A percentile compares a stretch with the other conserved stretches of the same genome.
Conservation (phyloP, 345 rosid species). For the Aegle marmelos region DNA sequence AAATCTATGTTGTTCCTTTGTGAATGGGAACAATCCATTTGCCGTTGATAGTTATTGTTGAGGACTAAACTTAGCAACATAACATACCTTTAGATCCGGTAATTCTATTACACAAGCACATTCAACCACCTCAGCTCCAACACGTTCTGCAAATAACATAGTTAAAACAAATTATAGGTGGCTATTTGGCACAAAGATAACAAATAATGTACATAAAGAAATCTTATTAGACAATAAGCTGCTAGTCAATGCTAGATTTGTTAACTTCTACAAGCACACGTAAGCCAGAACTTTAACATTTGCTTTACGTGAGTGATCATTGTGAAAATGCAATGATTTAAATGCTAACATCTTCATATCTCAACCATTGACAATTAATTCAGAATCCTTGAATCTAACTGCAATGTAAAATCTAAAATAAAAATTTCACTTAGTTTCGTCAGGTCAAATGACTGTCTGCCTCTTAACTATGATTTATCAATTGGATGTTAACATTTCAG, state of each 20-base stretch:
- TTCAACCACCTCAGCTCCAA: constrained; percentile 90
- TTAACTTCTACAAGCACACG: background rate
- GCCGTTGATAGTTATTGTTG: background rate
- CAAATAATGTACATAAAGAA: background rate
- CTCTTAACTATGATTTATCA: background rate
- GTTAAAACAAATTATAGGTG: background rate
- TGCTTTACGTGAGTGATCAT: background rate
- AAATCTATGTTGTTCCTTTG: background rate
- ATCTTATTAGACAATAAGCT: background rate
- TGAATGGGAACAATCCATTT: background rate
- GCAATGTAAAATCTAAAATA: background rate
- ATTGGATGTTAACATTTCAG: background rate
- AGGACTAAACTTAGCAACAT: background rate
- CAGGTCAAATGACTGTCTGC: background rate
- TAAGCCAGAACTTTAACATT: background rate
- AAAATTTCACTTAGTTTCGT: background rate
- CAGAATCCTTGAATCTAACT: background rate
- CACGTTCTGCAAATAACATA: constrained; percentile 49
- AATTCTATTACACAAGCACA: constrained; percentile 85
- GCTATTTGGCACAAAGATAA: background rate
- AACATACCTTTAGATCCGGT: constrained; percentile 72
- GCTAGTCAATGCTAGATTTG: background rate
- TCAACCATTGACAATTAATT: background rate
- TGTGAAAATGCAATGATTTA: background rate
- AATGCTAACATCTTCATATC: background rate